Evolutionary conservation across 179 eudicot species (phyloP).

Genomic region (Beta lomatogona): DNA sequence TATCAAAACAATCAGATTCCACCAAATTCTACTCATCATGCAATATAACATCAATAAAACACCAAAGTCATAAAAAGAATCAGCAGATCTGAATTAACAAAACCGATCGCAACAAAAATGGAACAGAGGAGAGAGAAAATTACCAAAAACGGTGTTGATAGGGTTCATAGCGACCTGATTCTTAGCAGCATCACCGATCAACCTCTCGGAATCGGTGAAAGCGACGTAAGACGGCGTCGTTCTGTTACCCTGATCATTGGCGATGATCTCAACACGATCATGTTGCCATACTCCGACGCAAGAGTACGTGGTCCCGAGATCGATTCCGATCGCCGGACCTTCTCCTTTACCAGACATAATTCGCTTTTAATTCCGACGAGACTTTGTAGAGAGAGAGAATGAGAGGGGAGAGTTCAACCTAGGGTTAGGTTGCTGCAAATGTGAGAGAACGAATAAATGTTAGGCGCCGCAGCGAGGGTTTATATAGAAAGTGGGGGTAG

Average conservation of each 20-base stretch:
- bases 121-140: neutral
- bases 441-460: neutral
- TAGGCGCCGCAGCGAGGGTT: neutral
- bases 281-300: conserved; percentile 22
- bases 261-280: conserved; percentile 24
- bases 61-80: neutral
- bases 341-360: conserved; percentile 22
- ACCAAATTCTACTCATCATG: neutral
- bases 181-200: conserved; percentile 28
- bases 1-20: neutral
- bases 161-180: conserved; percentile 28
- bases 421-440: neutral
- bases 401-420: neutral
- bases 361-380: neutral
- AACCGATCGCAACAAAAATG: neutral
- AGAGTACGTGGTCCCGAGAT: conserved; percentile 20
- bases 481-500: neutral
- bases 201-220: conserved; percentile 21
- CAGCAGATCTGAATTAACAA: neutral
- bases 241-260: conserved; percentile 26
- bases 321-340: conserved; percentile 23
- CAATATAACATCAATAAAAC: neutral
- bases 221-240: conserved; percentile 26
- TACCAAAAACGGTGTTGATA: conserved; percentile 22
- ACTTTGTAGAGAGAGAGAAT: neutral